Conservation (phyloP, 192 early-diverging fungal genomes). For the Umbelopsis vinacea region DNA sequence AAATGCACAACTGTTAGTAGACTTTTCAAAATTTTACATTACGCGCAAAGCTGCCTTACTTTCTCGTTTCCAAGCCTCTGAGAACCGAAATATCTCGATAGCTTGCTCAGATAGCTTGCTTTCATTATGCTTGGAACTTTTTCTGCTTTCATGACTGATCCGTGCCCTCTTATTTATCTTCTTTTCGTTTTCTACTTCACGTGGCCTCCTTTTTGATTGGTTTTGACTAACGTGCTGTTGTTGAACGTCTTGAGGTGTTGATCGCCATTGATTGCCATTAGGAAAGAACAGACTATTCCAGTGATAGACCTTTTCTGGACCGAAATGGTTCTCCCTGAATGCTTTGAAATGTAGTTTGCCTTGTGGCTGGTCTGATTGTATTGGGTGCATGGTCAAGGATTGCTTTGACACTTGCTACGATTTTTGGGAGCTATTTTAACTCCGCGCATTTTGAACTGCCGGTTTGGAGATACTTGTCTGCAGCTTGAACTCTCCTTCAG, state of each 20-base stretch:
- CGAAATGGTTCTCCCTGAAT: conserved; percentile 32
- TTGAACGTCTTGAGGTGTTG: neutral
- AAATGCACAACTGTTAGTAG: neutral
- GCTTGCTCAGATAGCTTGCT: conserved; percentile 26
- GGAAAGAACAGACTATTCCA: conserved; percentile 20
- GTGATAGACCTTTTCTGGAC: conserved; percentile 18
- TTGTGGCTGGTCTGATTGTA: neutral
- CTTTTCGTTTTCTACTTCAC: neutral
- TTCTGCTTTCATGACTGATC: neutral
- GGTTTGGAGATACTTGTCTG: neutral
- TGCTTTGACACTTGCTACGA: neutral
- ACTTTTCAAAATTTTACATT: neutral
- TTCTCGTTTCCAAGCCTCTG: conserved; percentile 33
- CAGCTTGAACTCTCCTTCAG: neutral
- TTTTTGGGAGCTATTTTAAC: neutral
- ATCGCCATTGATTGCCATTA: neutral
- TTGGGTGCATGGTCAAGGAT: neutral
- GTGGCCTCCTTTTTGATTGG: no score
- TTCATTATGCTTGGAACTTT: neutral
- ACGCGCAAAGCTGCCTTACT: neutral
- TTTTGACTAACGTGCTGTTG: neutral
- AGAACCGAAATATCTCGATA: conserved; percentile 36
- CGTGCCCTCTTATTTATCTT: neutral
- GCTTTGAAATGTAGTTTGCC: conserved; percentile 27
- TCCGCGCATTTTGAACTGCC: neutral